Base-by-base conservation (phyloP, 805 yeast species). In the Wickerhamomyces kurtzmanii region DNA sequence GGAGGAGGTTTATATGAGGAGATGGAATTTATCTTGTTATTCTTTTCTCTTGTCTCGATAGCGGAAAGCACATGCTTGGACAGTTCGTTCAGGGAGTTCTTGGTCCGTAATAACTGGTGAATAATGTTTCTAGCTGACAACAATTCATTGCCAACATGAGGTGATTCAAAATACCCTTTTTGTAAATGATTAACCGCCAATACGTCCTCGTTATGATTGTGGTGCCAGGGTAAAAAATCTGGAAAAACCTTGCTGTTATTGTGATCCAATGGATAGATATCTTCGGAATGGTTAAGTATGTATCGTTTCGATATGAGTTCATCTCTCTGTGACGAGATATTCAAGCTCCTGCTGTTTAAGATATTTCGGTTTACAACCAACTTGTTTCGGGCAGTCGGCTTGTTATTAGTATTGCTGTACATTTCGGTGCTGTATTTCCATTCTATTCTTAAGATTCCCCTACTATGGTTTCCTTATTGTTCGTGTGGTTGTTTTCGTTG, bases 1-100 rank as follows among this genome's bases (percentile, higher is more conserved):
- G 94, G 87, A 1, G 94, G 94, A 5, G 89, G 82, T 37, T 71
- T 76, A 55, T 75, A 83, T 5, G 73, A 62, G 3, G 76, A 59
- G 15, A 66, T 68, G 8, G 66, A 54, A 4, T 55, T 49, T 10
- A 75, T 56, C 24, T 61, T 57, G 40, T 67, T 68, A 32, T 60
- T 47, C 14, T 57, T 47, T 16, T 63, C 56, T 20, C 78, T 58
- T 23, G 58, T 51, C n/a, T 59, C 55, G 39, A 72, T 56, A 5
- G 80, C 62, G 29, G 55, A 55, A 27, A 65, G 49, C 39, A 75
- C 53, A 30, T 67, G 62, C 24, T 55, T 47, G 3, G 70, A 62
- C 8, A 72, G 55, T 8, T 72, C 71, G 17, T 70, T 63, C 25
- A 75, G 47, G 5, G 64, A 51, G 16, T 60, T 35, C 20, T 34